Base-by-base conservation (phyloP, 2,329 filamentous ascomycete species). In the Ophiostoma populinum region DNA sequence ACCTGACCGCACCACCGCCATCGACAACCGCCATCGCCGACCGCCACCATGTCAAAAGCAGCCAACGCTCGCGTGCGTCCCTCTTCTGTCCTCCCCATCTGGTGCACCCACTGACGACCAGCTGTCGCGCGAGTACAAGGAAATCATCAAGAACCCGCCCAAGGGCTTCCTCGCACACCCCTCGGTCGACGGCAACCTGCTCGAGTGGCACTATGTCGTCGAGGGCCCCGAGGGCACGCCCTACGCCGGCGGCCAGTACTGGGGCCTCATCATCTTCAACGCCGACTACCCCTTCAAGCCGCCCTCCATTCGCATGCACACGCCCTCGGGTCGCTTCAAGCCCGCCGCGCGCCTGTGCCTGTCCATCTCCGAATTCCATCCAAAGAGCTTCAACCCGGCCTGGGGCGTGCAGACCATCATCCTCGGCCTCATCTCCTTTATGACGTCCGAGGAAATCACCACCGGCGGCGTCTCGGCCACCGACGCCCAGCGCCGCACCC, bases 371-470 rank as follows among this genome's bases (percentile, higher is more conserved):
- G 90, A 98, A 53, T 98, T 95, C 58, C 90, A 98, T 53, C 90
- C 90, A 4, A 92, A 92, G 55, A 87, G 80, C 19, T 98, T 95
- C 64, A 98, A 98, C 54, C 90, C 90, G 2, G 86, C 90, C 1
- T 98, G 90, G 90, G 87, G 93, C 51, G 90, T 98, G 7, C 87
- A 80, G 36, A 98, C 90, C 1, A 98, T 98, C 44, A 63, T 98
- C 12, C 92, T 92, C 37, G 90, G 90, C 8, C 69, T 98, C 19
- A 63, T 95, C 42, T 92, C 80, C 25, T 98, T 98, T 58, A 98
- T 98, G 90, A 95, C 87, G 3, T 83, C 81, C 45, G 87, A 98
- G 51, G 90, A 98, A 61, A 94, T 95, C 80, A 98, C 90, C 0
- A 95, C 90, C 0, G 90, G 90, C 2, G 86, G 78, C 20, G 72